Percentiles rank a stretch among this genome's conserved stretches.
These are phyloP conservation scores for Teunomyces kruisii DNA, from an alignment of 805 yeast genomes.

Conservation along the genomic window DNA sequence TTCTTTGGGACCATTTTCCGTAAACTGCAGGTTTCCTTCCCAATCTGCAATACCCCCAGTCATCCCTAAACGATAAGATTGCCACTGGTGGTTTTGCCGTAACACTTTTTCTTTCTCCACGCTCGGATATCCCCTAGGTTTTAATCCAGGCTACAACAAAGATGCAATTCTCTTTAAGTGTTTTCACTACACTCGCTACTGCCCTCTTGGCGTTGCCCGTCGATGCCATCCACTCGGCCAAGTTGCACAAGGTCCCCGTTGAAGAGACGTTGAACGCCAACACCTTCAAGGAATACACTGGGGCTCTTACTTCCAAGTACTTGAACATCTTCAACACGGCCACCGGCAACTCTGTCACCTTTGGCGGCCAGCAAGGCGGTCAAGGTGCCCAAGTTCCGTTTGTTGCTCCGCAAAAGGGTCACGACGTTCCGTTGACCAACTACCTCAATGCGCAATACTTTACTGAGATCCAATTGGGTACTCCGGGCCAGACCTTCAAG, in stretches of 20 bases:
- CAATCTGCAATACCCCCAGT: not conserved
- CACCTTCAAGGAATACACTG: conserved; percentile 52
- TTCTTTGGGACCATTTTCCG: not conserved
- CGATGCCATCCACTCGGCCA: conserved; percentile 48
- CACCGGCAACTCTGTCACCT: conserved; percentile 26
- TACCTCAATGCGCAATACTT: conserved; percentile 95
- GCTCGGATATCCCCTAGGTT: not conserved
- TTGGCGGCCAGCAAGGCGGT: no score
- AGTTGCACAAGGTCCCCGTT: conserved; percentile 57
- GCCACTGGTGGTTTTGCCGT: conserved; percentile 5
- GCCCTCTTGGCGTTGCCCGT: conserved; percentile 33
- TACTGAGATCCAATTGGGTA: conserved; percentile 87
- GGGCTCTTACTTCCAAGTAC: conserved; percentile 63
- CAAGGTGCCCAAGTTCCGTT: conserved; percentile 46
- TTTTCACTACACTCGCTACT: conserved; percentile 45
- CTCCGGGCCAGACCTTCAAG: conserved; percentile 91
- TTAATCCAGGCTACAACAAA: conserved; percentile 4
- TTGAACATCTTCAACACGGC: conserved; percentile 45
- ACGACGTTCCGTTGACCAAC: conserved; percentile 85
- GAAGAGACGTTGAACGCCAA: conserved; percentile 56
- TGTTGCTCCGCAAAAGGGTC: conserved; percentile 30
- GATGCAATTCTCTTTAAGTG: conserved; percentile 36
- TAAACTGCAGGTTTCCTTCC: conserved; percentile 3
- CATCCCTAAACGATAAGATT: conserved; percentile 6
- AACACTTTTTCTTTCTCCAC: not conserved